Conservation (phyloP, 352 stramenopile species). For the Pythium aphanidermatum region DNA sequence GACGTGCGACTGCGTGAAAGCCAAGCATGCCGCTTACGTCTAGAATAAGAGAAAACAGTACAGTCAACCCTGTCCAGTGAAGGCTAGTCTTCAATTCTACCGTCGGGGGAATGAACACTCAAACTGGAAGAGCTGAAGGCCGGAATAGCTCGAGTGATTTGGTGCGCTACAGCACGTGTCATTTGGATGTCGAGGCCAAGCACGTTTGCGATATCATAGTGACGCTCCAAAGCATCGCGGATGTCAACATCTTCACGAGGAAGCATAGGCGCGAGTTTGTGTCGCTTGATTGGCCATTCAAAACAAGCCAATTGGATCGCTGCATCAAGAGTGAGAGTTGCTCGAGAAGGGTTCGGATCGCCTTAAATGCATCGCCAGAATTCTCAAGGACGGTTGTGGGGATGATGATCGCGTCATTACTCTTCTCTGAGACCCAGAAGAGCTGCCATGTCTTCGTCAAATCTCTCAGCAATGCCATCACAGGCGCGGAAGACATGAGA, state of each 20-base stretch:
- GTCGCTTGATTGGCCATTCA: constrained; percentile 25
- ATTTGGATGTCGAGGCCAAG: constrained; percentile 12
- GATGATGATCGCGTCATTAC: constrained; percentile 6
- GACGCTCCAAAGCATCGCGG: constrained; percentile 23
- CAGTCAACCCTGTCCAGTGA: too few species aligned
- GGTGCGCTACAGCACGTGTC: constrained; percentile 8
- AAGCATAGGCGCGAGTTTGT: constrained; percentile 16
- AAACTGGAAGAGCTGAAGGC: constrained; percentile 3
- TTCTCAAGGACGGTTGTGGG: constrained; percentile 11
- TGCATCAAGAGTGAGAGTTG: constrained; percentile 19
- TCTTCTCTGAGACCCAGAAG: constrained; percentile 30
- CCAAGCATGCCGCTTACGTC: too few species aligned
- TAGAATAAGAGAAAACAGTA: too few species aligned
- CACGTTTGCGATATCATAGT: constrained; percentile 20
- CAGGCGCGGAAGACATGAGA: constrained; percentile 21
- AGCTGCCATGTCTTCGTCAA: constrained; percentile 26
- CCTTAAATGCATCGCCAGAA: constrained; percentile 22
- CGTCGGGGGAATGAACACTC: too few species aligned
- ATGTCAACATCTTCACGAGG: constrained; percentile 15
- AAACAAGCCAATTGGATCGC: constrained; percentile 21
- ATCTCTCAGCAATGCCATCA: constrained; percentile 35
- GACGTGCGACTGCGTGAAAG: too few species aligned
- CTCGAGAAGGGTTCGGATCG: constrained; percentile 28
- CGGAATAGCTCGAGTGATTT: constrained; percentile 4
- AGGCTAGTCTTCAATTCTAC: too few species aligned